These are phyloP conservation scores for Solanum lignicaule DNA, from an alignment of 257 asterid genomes.

Conservation along the genomic window DNA sequence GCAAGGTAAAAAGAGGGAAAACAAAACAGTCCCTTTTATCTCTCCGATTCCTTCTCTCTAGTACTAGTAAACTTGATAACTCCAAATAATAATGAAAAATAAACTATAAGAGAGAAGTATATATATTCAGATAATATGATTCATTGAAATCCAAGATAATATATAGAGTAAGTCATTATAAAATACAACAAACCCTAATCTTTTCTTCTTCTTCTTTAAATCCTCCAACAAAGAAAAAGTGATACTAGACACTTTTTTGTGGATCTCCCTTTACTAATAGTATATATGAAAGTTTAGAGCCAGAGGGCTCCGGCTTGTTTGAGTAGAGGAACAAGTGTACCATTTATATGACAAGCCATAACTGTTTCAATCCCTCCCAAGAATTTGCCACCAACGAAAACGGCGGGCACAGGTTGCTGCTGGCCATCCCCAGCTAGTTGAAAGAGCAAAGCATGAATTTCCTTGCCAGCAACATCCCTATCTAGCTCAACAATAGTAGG, in stretches of 20 bases:
- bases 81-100: neutral
- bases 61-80: neutral
- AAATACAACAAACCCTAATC: neutral
- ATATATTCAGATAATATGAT: neutral
- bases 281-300: conserved; percentile 31
- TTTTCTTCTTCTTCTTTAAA: neutral
- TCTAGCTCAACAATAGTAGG: conserved; percentile 79
- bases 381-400: conserved; percentile 73
- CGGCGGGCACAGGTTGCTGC: conserved; percentile 54
- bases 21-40: neutral
- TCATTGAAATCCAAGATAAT: neutral
- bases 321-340: conserved; percentile 75
- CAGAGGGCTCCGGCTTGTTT: conserved; percentile 83
- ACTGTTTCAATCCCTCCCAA: conserved; percentile 75
- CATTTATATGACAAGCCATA: conserved; percentile 76
- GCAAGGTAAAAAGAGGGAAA: neutral
- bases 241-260: neutral
- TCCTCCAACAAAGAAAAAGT: neutral
- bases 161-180: neutral
- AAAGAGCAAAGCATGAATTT: conserved; percentile 41
- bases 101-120: neutral
- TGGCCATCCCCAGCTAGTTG: conserved; percentile 25
- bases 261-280: neutral
- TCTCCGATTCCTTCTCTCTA: neutral
- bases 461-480: conserved; percentile 41